These are phyloP conservation scores for Paramecium bursaria DNA, from an alignment of 73 alveolate species.

Conservation along the genomic window DNA sequence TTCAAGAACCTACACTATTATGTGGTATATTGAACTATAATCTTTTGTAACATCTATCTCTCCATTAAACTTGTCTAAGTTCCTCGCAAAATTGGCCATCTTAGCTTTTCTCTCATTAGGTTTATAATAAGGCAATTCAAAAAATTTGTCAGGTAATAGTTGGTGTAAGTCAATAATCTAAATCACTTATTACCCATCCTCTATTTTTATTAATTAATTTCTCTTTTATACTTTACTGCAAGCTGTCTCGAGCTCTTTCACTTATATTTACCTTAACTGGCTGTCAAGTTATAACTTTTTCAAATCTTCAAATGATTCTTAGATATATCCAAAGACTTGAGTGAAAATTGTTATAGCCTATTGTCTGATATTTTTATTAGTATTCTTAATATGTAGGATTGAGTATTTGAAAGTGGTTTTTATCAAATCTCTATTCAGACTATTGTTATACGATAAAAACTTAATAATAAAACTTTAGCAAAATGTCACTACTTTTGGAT, in stretches of 20 bases:
- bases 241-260: slow-evolving; percentile 24
- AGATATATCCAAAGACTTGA: background rate
- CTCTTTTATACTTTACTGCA: slow-evolving; percentile 24
- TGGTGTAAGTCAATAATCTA: background rate
- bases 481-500: slow-evolving; percentile 38
- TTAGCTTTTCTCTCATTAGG: slow-evolving; percentile 26
- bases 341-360: slow-evolving; percentile 7
- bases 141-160: slow-evolving; percentile 51
- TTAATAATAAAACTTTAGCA: background rate
- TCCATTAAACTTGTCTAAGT: slow-evolving; percentile 51
- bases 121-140: slow-evolving; percentile 55
- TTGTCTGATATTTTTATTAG: slow-evolving; percentile 42
- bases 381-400: background rate
- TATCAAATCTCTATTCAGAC: slow-evolving; percentile 18
- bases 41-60: slow-evolving; percentile 32
- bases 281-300: slow-evolving; percentile 5
- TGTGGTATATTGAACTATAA: slow-evolving; percentile 28
- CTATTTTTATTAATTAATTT: background rate
- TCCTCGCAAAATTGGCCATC: slow-evolving; percentile 26
- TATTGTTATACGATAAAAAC: background rate
- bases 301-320: slow-evolving; percentile 18
- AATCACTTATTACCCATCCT: background rate
- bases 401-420: background rate
- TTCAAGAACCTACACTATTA: slow-evolving; percentile 10
- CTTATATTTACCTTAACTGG: slow-evolving; percentile 20